Conservation (phyloP, 2,329 filamentous ascomycete genomes). For the Aspergillus tamarii region DNA sequence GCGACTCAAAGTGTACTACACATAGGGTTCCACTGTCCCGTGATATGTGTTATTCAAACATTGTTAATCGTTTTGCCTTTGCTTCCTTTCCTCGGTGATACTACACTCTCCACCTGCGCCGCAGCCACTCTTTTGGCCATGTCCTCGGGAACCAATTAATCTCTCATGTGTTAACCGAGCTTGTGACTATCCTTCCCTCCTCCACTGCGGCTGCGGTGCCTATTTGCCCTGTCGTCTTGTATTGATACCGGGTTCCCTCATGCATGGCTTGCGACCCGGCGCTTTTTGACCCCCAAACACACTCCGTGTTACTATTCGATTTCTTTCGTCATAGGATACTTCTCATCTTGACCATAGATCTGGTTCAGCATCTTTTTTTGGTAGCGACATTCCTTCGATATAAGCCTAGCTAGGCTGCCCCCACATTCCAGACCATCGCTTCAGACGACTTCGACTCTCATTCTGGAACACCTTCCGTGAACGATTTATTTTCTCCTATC, state of each 20-base stretch:
- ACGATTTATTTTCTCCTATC: neutral
- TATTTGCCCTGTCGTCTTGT: neutral
- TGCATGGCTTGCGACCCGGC: neutral
- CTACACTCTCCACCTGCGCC: slow-evolving; percentile 1
- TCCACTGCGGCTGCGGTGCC: neutral
- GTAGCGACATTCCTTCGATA: slow-evolving; percentile 5
- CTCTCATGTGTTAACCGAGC: neutral
- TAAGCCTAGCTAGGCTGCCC: slow-evolving; percentile 12
- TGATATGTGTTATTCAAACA: neutral
- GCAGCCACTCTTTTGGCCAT: neutral
- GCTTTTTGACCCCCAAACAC: neutral
- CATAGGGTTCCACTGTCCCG: neutral
- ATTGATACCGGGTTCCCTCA: neutral
- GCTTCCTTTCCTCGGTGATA: neutral
- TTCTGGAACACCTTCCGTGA: slow-evolving; percentile 6
- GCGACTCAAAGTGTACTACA: neutral
- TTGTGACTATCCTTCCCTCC: neutral
- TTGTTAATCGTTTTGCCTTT: neutral
- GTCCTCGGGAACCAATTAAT: neutral
- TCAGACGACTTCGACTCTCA: slow-evolving; percentile 6
- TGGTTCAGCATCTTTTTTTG: neutral
- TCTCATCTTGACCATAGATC: neutral
- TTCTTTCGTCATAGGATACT: slow-evolving; percentile 1
- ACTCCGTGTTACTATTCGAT: neutral
- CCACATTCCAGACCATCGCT: slow-evolving; percentile 24